These are phyloP conservation scores for Hypoxylon perforatum DNA, from an alignment of 495 filamentous ascomycete genomes.

Conservation along the genomic window DNA sequence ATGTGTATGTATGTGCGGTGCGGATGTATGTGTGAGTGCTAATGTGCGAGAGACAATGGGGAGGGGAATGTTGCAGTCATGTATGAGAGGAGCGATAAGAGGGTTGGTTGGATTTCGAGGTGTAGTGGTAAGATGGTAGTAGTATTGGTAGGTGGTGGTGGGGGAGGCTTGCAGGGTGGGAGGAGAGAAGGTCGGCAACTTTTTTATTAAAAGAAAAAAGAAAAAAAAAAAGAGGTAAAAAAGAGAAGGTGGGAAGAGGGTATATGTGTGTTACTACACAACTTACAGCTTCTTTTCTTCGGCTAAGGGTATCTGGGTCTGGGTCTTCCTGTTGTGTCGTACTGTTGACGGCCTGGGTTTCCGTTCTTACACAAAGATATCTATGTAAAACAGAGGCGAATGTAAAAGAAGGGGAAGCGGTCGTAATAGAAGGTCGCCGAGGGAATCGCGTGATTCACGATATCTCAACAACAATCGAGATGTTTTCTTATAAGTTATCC, in stretches of 20 bases:
- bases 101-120: slow-evolving; percentile 37
- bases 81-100: slow-evolving; percentile 38
- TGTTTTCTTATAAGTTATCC: slow-evolving; percentile 43
- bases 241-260: slow-evolving; percentile 28
- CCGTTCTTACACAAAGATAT: slow-evolving; percentile 42
- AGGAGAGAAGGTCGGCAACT: slow-evolving; percentile 36
- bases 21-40: slow-evolving; percentile 37
- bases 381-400: slow-evolving; percentile 45
- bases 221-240: slow-evolving; percentile 19
- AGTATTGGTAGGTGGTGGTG: slow-evolving; percentile 46
- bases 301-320: slow-evolving; percentile 18
- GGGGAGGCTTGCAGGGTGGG: slow-evolving; percentile 36
- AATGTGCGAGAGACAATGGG: slow-evolving; percentile 41
- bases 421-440: slow-evolving; percentile 34
- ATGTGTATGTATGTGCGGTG: slow-evolving; percentile 15
- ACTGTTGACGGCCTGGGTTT: slow-evolving; percentile 37
- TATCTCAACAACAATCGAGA: slow-evolving; percentile 38
- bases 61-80: slow-evolving; percentile 44
- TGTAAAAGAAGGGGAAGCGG: slow-evolving; percentile 32
- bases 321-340: slow-evolving; percentile 24
- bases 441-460: slow-evolving; percentile 45
- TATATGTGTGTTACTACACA: slow-evolving; percentile 39
- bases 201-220: slow-evolving; percentile 22
- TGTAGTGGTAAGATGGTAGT: slow-evolving; percentile 42
- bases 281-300: slow-evolving; percentile 38